These are phyloP conservation scores for Colletotrichum musae DNA, from an alignment of 2,329 filamentous ascomycete genomes.

Conservation along the genomic window DNA sequence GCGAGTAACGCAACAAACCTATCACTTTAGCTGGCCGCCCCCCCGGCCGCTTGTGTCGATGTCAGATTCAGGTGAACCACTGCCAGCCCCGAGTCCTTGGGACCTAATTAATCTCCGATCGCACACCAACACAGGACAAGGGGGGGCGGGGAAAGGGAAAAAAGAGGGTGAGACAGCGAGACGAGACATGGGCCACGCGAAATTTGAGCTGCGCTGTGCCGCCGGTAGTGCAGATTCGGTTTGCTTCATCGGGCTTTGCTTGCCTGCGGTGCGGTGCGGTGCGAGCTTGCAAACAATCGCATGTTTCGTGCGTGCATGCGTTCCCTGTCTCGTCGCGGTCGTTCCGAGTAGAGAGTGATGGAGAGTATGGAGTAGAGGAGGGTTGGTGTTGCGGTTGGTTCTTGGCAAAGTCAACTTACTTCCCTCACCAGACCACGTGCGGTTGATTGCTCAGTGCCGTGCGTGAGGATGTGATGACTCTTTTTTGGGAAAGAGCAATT, in stretches of 20 bases:
- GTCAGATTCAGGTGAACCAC: conserved; percentile 32
- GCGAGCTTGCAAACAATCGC: neutral
- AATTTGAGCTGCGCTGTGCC: conserved; percentile 18
- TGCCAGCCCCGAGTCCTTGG: conserved; percentile 12
- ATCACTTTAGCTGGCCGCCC: neutral
- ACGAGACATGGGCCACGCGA: neutral
- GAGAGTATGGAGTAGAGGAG: neutral
- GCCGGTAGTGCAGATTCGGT: conserved; percentile 4
- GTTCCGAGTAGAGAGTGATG: neutral
- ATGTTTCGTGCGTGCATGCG: neutral
- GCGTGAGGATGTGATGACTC: conserved; percentile 1
- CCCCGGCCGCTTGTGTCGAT: conserved; percentile 7
- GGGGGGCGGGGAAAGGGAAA: neutral
- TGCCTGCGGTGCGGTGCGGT: neutral
- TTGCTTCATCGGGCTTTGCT: neutral
- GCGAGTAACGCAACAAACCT: neutral
- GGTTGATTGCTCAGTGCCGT: neutral
- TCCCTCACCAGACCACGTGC: neutral
- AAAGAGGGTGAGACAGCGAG: neutral
- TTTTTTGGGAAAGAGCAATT: neutral
- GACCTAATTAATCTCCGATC: conserved; percentile 36
- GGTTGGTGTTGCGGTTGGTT: conserved; percentile 1
- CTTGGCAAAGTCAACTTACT: neutral
- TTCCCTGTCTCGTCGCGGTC: conserved; percentile 2
- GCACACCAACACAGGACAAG: neutral